Percentiles rank a stretch among this genome's conserved stretches.
Conservation (phyloP, 768 basidiomycete species). For the Trametes coccinea region DNA sequence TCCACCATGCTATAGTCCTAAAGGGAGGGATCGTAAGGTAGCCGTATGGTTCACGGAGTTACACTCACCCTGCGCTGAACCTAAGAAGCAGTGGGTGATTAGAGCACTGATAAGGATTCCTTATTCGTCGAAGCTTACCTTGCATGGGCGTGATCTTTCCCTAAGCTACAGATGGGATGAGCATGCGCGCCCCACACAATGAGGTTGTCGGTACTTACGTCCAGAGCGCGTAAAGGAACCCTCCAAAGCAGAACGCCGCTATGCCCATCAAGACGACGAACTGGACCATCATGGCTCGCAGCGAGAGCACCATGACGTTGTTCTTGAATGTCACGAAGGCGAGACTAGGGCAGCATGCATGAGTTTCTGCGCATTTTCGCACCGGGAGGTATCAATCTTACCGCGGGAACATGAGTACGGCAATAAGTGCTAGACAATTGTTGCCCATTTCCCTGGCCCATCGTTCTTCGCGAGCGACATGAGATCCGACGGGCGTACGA, state of each 20-base stretch:
- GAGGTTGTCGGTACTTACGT: conserved; percentile 57
- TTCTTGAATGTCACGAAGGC: conserved; percentile 89
- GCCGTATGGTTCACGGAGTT: not conserved
- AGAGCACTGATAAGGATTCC: too few relatives aligned
- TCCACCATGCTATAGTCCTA: conserved; percentile 88
- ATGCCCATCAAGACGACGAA: conserved; percentile 83
- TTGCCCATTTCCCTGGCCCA: conserved; percentile 74
- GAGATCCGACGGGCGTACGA: not conserved
- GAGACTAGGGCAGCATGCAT: conserved; percentile 45
- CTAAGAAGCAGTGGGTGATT: conserved; percentile 10
- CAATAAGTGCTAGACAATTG: conserved; percentile 86
- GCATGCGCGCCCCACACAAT: not conserved
- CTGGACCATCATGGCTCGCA: conserved; percentile 92
- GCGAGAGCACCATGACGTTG: conserved; percentile 75
- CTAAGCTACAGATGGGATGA: conserved; percentile 45
- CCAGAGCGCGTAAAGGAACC: conserved; percentile 92
- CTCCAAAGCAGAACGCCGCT: conserved; percentile 87
- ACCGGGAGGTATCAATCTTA: conserved; percentile 23
- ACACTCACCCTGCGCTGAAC: conserved; percentile 38
- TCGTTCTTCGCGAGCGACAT: conserved; percentile 39
- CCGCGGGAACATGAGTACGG: conserved; percentile 90
- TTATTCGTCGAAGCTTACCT: conserved; percentile 16
- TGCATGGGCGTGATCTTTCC: conserved; percentile 57
- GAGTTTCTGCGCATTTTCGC: not conserved
- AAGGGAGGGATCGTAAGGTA: too few relatives aligned